These are phyloP conservation scores for Corynascus novoguineensis DNA, from an alignment of 495 filamentous ascomycete species.

Conservation along the genomic window DNA sequence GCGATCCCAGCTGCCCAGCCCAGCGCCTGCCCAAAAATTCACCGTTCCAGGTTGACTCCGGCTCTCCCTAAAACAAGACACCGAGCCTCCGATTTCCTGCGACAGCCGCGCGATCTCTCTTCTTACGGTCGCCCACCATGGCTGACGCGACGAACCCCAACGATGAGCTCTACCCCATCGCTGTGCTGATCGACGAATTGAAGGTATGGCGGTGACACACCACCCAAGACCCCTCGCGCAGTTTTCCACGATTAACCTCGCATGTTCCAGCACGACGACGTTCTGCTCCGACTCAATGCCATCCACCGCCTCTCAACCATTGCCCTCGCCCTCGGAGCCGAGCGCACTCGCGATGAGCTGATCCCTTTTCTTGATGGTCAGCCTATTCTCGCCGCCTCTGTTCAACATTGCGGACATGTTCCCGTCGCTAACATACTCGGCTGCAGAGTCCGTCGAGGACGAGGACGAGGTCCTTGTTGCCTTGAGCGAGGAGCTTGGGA, in stretches of 20 bases:
- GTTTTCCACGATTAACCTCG: not conserved
- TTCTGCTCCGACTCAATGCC: constrained; percentile 92
- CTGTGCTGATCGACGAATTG: constrained; percentile 97
- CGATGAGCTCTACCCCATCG: constrained; percentile 98
- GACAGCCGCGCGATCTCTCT: constrained; percentile 11
- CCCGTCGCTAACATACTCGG: constrained; percentile 19
- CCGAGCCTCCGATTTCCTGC: constrained; percentile 13
- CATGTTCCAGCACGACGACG: constrained; percentile 82
- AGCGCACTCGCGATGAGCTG: constrained; percentile 93
- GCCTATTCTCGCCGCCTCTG: constrained; percentile 19
- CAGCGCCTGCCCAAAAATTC: constrained; percentile 23
- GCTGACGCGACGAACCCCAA: constrained; percentile 56
- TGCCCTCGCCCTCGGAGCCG: constrained; percentile 87
- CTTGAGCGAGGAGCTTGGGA: constrained; percentile 90
- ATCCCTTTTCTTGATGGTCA: constrained; percentile 97
- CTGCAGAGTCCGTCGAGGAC: constrained; percentile 91
- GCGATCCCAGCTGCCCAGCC: constrained; percentile 25
- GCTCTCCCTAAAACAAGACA: constrained; percentile 7
- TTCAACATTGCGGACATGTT: constrained; percentile 1
- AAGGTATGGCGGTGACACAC: constrained; percentile 60
- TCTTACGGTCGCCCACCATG: constrained; percentile 39
- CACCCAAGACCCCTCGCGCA: not conserved
- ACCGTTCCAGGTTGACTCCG: too few relatives aligned
- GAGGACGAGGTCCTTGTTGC: constrained; percentile 98
- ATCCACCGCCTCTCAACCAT: constrained; percentile 97